A percentile compares a stretch with the other conserved stretches of the same genome.
Evolutionary conservation across 768 basidiomycete genomes (phyloP).

Genomic region (Kwoniella europaea): DNA sequence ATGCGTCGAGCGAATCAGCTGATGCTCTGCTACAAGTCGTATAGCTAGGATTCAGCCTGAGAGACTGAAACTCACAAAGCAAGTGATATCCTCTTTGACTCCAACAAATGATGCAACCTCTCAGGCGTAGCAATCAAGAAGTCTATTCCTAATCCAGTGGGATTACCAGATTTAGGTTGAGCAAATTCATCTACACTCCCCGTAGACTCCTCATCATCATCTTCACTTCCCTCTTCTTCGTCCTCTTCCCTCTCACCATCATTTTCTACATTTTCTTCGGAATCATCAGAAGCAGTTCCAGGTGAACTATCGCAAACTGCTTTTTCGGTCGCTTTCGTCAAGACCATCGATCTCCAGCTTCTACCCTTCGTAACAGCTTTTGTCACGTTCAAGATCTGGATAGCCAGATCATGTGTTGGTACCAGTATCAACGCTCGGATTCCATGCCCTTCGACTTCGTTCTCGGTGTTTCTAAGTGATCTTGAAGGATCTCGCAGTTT

Average conservation of each 20-base stretch:
- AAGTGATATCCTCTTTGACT: slow-evolving; percentile 62
- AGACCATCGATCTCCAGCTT: slow-evolving; percentile 80
- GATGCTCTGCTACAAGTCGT: slow-evolving; percentile 23
- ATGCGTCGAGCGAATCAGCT: background rate
- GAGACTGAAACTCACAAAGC: slow-evolving; percentile 37
- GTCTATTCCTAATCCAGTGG: slow-evolving; percentile 63
- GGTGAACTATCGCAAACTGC: slow-evolving; percentile 62
- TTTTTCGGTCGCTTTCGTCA: slow-evolving; percentile 86
- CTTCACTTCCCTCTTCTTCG: slow-evolving; percentile 66
- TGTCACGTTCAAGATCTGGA: slow-evolving; percentile 93
- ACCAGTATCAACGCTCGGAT: slow-evolving; percentile 80
- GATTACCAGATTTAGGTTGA: background rate
- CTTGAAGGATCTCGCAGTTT: slow-evolving; percentile 47
- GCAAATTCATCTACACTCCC: slow-evolving; percentile 25
- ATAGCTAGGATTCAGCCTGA: background rate
- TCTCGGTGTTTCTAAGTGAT: slow-evolving; percentile 41
- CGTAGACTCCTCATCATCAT: slow-evolving; percentile 17
- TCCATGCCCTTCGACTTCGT: slow-evolving; percentile 61
- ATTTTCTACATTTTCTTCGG: slow-evolving; percentile 72
- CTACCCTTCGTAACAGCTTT: slow-evolving; percentile 67
- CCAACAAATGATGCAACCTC: slow-evolving; percentile 79
- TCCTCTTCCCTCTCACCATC: slow-evolving; percentile 59
- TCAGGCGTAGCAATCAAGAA: slow-evolving; percentile 91
- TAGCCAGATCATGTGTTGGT: slow-evolving; percentile 93
- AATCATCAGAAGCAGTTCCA: slow-evolving; percentile 12